phyloP scores from a whole-genome alignment of 2,329 filamentous ascomycete genomes.

The Penicillium sp. region DNA sequence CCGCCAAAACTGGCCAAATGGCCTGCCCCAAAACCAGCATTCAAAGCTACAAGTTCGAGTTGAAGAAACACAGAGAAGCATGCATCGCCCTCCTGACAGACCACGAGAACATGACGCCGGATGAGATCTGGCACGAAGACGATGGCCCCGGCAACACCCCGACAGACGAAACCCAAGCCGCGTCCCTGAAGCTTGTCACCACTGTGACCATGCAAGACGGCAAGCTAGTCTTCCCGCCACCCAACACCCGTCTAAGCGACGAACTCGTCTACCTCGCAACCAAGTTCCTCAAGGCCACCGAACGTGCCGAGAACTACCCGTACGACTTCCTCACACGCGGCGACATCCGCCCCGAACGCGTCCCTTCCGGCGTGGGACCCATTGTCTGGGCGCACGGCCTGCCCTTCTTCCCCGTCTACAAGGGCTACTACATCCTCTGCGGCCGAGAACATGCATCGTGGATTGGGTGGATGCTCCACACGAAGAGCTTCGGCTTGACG shows the following conservation, averaged over 20 bases:
- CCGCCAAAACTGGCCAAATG: conserved; percentile 5
- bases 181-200: conserved; percentile 4
- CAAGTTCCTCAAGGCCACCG: conserved; percentile 6
- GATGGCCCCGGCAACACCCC: background rate
- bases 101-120: background rate
- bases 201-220: background rate
- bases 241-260: conserved; percentile 17
- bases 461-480: conserved; percentile 15
- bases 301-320: conserved; percentile 9
- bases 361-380: conserved; percentile 14
- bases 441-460: conserved; percentile 12
- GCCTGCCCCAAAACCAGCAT: conserved; percentile 1
- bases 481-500: background rate
- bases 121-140: conserved; percentile 4
- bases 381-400: conserved; percentile 21
- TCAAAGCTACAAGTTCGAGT: no score
- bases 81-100: conserved; percentile 1
- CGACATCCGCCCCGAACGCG: conserved; percentile 13
- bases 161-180: background rate
- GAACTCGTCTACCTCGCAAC: conserved; percentile 18
- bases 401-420: conserved; percentile 21
- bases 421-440: conserved; percentile 22
- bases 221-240: conserved; percentile 10
- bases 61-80: background rate
- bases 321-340: conserved; percentile 17